Evolutionary conservation across 257 asterid species (phyloP).

Genomic region (Solanum sitiens): DNA sequence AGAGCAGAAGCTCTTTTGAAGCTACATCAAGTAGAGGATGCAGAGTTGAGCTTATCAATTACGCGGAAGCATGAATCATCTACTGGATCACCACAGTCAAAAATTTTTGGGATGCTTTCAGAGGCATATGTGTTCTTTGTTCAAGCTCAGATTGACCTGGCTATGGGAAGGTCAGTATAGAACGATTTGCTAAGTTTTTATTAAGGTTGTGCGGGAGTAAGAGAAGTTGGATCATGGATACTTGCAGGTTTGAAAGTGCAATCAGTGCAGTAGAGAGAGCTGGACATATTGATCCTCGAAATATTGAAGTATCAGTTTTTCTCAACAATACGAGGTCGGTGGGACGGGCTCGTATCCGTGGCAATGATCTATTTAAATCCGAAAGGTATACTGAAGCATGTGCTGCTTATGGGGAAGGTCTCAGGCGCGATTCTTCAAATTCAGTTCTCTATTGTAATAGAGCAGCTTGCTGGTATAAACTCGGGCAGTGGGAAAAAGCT

Average conservation of each 20-base stretch:
- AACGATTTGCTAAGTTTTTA: not conserved
- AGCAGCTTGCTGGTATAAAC: constrained; percentile 97
- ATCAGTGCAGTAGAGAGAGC: constrained; percentile 54
- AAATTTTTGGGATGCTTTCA: constrained; percentile 51
- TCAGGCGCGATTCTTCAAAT: constrained; percentile 61
- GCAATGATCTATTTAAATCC: constrained; percentile 78
- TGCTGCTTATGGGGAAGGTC: constrained; percentile 84
- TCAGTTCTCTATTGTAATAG: constrained; percentile 90
- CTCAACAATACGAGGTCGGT: constrained; percentile 52
- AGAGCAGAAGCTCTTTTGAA: constrained; percentile 85
- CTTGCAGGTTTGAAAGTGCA: constrained; percentile 75
- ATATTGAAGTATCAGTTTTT: constrained; percentile 40
- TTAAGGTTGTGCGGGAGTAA: not conserved
- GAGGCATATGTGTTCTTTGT: constrained; percentile 72
- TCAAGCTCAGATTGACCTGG: constrained; percentile 60
- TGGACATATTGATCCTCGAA: constrained; percentile 45
- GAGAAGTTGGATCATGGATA: constrained; percentile 1
- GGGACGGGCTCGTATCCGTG: constrained; percentile 73
- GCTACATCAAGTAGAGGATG: constrained; percentile 63
- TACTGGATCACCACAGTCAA: constrained; percentile 19
- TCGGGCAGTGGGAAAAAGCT: constrained; percentile 66
- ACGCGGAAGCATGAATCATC: constrained; percentile 23
- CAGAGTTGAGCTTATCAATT: constrained; percentile 30
- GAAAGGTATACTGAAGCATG: constrained; percentile 93
- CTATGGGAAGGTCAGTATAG: constrained; percentile 61